Evolutionary conservation across 2,329 filamentous ascomycete genomes (phyloP).

Genomic region (Apiospora hydei): DNA sequence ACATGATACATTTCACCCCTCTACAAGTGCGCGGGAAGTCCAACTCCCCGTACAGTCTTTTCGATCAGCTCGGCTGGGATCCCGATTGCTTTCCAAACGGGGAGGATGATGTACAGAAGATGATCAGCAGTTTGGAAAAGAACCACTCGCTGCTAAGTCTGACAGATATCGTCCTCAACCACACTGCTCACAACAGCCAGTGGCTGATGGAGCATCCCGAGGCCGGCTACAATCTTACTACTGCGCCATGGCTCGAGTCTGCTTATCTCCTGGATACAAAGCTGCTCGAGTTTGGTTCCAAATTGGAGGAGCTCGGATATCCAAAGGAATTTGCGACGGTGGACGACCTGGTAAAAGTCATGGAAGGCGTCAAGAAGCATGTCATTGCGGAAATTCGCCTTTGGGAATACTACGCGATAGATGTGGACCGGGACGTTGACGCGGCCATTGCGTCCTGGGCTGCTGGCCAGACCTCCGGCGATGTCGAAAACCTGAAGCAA

Average conservation of each 20-base stretch:
- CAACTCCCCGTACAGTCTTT: constrained; percentile 97
- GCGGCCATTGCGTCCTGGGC: constrained; percentile 77
- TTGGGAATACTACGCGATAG: constrained; percentile 92
- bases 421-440: constrained; percentile 76
- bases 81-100: constrained; percentile 81
- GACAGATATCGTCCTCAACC: constrained; percentile 97
- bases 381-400: constrained; percentile 80
- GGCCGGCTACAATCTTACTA: constrained; percentile 91
- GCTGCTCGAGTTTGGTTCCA: constrained; percentile 78
- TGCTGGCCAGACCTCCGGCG: constrained; percentile 61
- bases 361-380: constrained; percentile 82
- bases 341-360: constrained; percentile 80
- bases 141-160: constrained; percentile 85
- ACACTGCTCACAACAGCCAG: constrained; percentile 93
- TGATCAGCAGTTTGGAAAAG: constrained; percentile 83
- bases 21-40: constrained; percentile 87
- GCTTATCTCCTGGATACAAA: constrained; percentile 68
- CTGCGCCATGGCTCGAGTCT: constrained; percentile 79
- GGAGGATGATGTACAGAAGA: constrained; percentile 77
- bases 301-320: constrained; percentile 73
- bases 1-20: constrained; percentile 98
- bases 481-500: constrained; percentile 56
- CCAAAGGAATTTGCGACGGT: constrained; percentile 75
- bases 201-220: constrained; percentile 97
- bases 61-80: constrained; percentile 90